A percentile compares a stretch with the other conserved stretches of the same genome.
phyloP scores from a whole-genome alignment of 345 rosid species.

The Eucalyptus camaldulensis region DNA sequence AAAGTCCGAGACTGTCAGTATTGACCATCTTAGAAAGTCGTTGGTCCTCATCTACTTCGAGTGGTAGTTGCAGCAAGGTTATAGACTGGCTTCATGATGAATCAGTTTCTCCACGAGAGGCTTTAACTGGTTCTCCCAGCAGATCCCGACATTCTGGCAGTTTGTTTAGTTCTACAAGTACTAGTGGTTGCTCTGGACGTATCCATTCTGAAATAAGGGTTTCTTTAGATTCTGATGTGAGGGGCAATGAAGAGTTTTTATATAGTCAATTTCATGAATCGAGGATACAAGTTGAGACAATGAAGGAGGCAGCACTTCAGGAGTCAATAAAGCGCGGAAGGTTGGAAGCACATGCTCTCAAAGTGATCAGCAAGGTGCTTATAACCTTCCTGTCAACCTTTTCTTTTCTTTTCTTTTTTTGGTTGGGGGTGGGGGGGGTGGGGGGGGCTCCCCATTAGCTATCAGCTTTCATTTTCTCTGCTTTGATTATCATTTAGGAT shows the following conservation, averaged over 20 bases:
- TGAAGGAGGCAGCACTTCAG: slow-evolving; percentile 11
- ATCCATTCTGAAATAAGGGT: slow-evolving; percentile 11
- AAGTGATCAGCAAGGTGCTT: slow-evolving; percentile 39
- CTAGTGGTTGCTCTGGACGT: slow-evolving; percentile 5
- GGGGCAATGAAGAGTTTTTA: slow-evolving; percentile 15
- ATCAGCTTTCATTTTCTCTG: neutral
- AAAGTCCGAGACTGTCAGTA: neutral
- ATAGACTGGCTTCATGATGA: slow-evolving; percentile 11
- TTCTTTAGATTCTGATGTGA: slow-evolving; percentile 20
- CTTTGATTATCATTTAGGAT: neutral
- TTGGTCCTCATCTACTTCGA: slow-evolving; percentile 7
- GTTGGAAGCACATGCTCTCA: slow-evolving; percentile 31
- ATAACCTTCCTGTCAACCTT: neutral
- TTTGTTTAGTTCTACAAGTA: slow-evolving; percentile 9
- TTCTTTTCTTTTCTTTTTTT: neutral
- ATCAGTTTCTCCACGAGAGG: neutral
- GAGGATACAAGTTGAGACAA: slow-evolving; percentile 13
- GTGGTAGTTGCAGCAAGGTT: neutral
- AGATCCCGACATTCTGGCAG: neutral
- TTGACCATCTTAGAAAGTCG: neutral
- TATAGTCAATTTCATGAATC: slow-evolving; percentile 12
- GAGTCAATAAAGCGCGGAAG: slow-evolving; percentile 15
- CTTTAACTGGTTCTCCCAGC: slow-evolving; percentile 1
- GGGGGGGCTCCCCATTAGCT: neutral
- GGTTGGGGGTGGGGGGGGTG: accelerated